Evolutionary conservation across 306 rosid genomes (phyloP).

Genomic region (Quillaja saponaria): DNA sequence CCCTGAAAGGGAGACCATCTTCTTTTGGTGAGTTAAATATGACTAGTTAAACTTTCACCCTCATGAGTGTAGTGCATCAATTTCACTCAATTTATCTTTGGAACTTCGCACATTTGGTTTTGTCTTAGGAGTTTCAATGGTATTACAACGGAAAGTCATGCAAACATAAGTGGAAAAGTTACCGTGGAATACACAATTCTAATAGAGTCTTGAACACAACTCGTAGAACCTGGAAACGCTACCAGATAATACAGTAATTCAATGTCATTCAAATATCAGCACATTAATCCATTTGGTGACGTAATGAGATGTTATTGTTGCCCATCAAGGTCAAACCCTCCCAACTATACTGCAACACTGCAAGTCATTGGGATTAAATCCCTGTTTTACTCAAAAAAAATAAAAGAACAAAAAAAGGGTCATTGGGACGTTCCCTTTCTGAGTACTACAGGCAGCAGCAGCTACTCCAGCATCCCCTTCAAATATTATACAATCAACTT

Average conservation of each 20-base stretch:
- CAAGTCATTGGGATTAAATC: too few relatives aligned
- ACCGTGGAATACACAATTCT: conserved; percentile 22
- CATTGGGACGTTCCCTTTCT: too few relatives aligned
- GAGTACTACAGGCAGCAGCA: too few relatives aligned
- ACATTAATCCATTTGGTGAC: conserved; percentile 40
- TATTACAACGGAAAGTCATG: conserved; percentile 33
- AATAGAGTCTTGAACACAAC: conserved; percentile 32
- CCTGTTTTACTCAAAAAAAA: too few relatives aligned
- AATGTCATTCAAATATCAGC: conserved; percentile 34
- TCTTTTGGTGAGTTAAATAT: conserved; percentile 13
- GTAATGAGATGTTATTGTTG: conserved; percentile 55
- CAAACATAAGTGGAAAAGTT: conserved; percentile 33
- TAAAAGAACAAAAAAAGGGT: too few relatives aligned
- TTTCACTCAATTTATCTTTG: conserved; percentile 23
- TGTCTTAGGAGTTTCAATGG: conserved; percentile 24
- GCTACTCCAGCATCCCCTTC: too few relatives aligned
- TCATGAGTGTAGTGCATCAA: background rate
- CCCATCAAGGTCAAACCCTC: conserved; percentile 43
- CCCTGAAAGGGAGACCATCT: conserved; percentile 20
- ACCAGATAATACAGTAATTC: too few relatives aligned
- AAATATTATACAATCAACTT: too few relatives aligned
- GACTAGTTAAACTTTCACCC: background rate
- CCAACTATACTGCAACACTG: conserved; percentile 26
- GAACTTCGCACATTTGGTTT: conserved; percentile 23
- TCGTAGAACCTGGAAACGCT: conserved; percentile 30